Evolutionary conservation across 2,329 filamentous ascomycete genomes (phyloP).

Genomic region (Aspergillus sp.): DNA sequence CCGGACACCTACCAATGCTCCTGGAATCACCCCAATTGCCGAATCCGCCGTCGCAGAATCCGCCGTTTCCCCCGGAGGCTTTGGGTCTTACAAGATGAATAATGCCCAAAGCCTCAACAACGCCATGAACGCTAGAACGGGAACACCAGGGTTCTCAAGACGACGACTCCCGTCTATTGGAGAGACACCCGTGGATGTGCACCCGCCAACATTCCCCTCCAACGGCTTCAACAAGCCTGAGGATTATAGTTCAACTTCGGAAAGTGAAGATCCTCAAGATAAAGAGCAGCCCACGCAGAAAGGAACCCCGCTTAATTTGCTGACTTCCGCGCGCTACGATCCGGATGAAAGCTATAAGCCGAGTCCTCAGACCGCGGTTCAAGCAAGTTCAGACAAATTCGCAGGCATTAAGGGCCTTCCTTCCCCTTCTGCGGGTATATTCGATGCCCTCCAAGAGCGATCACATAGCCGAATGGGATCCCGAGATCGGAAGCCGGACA

Average conservation of each 20-base stretch:
- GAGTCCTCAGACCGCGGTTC: conserved; percentile 63
- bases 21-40: conserved; percentile 83
- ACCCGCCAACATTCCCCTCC: conserved; percentile 44
- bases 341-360: conserved; percentile 41
- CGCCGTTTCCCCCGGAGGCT: conserved; percentile 66
- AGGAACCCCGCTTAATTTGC: conserved; percentile 26
- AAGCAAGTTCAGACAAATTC: conserved; percentile 64
- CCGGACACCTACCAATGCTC: conserved; percentile 70
- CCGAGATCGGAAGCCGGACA: conserved; percentile 74
- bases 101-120: conserved; percentile 69
- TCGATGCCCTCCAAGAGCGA: conserved; percentile 62
- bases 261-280: conserved; percentile 36
- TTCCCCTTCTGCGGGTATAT: conserved; percentile 65
- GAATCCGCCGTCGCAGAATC: conserved; percentile 66
- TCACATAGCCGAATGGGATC: conserved; percentile 60
- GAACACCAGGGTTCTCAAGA: conserved; percentile 60
- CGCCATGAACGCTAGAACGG: conserved; percentile 65
- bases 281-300: conserved; percentile 22
- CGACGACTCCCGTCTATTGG: conserved; percentile 76
- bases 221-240: conserved; percentile 43
- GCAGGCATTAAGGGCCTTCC: conserved; percentile 60
- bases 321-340: conserved; percentile 48
- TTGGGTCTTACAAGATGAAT: conserved; percentile 55
- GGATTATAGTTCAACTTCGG: conserved; percentile 50
- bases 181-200: conserved; percentile 60